Percentiles rank a stretch among this genome's conserved stretches.
Evolutionary conservation across 2,329 filamentous ascomycete genomes (phyloP).

Genomic region (Torrubiellomyces zombiae): DNA sequence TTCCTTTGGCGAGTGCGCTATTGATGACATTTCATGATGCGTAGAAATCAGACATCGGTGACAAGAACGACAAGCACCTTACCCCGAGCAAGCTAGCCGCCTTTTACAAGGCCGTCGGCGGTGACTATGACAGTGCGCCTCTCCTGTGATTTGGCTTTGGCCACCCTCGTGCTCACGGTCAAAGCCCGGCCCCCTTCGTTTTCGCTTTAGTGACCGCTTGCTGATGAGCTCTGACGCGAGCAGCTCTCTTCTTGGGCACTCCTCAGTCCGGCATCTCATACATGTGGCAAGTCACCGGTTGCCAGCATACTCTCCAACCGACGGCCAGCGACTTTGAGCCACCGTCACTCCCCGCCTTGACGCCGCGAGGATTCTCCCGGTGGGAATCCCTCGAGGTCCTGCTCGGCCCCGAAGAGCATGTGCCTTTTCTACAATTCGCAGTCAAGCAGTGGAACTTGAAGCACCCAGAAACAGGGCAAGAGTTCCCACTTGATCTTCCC

Average conservation of each 20-base stretch:
- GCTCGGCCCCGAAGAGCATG: constrained; percentile 75
- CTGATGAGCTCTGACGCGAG: not conserved
- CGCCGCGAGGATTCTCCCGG: constrained; percentile 68
- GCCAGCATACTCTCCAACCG: constrained; percentile 73
- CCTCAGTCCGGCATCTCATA: constrained; percentile 64
- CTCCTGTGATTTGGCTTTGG: not conserved
- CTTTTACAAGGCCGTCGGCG: constrained; percentile 61
- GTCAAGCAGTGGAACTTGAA: constrained; percentile 61
- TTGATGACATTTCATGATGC: too few relatives aligned
- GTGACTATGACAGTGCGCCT: constrained; percentile 54
- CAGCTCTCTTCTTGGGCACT: constrained; percentile 61
- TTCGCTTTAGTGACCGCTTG: too few relatives aligned
- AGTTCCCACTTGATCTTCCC: constrained; percentile 45
- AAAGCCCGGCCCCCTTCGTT: not conserved
- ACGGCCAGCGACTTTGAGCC: constrained; percentile 53
- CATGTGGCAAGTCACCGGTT: constrained; percentile 84
- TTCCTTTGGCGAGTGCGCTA: too few relatives aligned
- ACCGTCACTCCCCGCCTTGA: constrained; percentile 70
- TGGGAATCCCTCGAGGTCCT: constrained; percentile 90
- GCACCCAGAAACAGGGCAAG: constrained; percentile 55
- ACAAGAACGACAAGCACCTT: constrained; percentile 33
- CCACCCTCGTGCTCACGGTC: too few relatives aligned
- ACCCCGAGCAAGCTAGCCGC: constrained; percentile 56
- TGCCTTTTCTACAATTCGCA: constrained; percentile 65
- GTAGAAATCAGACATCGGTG: constrained; percentile 41